phyloP scores from a whole-genome alignment of 768 basidiomycete species.

The Russula sp. region DNA sequence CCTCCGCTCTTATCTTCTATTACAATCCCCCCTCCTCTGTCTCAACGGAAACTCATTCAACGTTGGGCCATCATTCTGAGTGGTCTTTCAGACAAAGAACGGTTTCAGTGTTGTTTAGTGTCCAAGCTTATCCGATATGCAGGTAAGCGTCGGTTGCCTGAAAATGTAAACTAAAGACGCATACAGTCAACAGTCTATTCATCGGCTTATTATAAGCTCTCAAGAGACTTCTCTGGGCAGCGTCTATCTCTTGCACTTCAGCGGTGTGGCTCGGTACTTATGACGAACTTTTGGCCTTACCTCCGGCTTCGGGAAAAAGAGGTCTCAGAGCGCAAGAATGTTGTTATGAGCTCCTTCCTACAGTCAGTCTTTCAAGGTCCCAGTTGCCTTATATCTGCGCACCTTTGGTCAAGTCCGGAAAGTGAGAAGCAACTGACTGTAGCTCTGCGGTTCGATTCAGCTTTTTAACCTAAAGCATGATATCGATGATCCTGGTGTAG shows the following conservation, averaged over 20 bases:
- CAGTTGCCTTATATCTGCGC: conserved; percentile 32
- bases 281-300: conserved; percentile 70
- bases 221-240: conserved; percentile 39
- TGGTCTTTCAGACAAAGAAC: conserved; percentile 37
- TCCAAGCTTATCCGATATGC: conserved; percentile 60
- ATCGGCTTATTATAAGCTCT: conserved; percentile 47
- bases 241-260: conserved; percentile 38
- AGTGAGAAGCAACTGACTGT: conserved; percentile 48
- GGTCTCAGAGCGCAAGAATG: conserved; percentile 28
- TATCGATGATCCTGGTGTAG: conserved; percentile 29
- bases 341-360: conserved; percentile 48
- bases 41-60: conserved; percentile 49
- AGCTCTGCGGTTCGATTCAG: conserved; percentile 43
- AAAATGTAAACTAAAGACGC: background rate
- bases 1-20: conserved; percentile 34
- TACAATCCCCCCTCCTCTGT: conserved; percentile 48
- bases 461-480: background rate
- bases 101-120: conserved; percentile 41
- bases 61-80: conserved; percentile 49
- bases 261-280: conserved; percentile 31
- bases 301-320: conserved; percentile 45
- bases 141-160: conserved; percentile 31
- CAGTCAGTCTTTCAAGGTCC: conserved; percentile 31
- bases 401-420: conserved; percentile 55
- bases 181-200: conserved; percentile 45